Base-by-base conservation (phyloP, 305 asterid species). In the Solanum hybrid region DNA sequence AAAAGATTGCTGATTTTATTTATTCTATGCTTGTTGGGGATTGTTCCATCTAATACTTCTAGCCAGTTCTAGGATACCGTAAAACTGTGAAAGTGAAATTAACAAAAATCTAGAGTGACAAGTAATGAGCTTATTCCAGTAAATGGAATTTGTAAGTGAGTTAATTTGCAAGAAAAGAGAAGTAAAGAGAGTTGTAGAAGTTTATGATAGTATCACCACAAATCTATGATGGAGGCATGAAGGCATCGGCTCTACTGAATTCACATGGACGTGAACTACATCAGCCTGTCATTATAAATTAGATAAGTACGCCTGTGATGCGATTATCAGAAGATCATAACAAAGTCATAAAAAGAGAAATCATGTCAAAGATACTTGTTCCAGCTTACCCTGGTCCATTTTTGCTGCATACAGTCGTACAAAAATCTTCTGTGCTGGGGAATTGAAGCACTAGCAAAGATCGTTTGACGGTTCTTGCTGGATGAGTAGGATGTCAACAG, bases 401-500 rank as follows among this genome's bases (percentile, higher is more conserved):
- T 97, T 89, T 96, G 98, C 91, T 95, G 99, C 88, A 94, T 92
- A 79, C 97, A 95, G 92, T 96, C 99, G 36, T 95, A 91, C 77
- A 97, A 89, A 89, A 97, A 97, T 88, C 98, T 95, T 87, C 92
- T 95, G 86, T 94, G 99, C 92, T 96, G 94, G 22, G 98, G 98
- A 90, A 97, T 91, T 38, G 98, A 95, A 78, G 99, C 99, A 92
- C 99, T 96, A 37, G 99, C 97, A 91, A 96, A 95, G 88, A 97
- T 90, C 32, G 99, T 96, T 92, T 97, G 99, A 71, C 97, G 96
- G 82, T 88, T 94, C 89, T 92, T 92, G 93, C 94, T 95, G 90
- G 98, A 92, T 26, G 98, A 93, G 94, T 94, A 93, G 90, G 89
- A 92, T 24, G 99, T 95, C 95, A 97, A 91, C 86, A 97, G 99